A percentile compares a stretch with the other conserved stretches of the same genome.
These are phyloP conservation scores for Zymoseptoria brevis DNA, from an alignment of 2,329 filamentous ascomycete genomes.

Conservation along the genomic window DNA sequence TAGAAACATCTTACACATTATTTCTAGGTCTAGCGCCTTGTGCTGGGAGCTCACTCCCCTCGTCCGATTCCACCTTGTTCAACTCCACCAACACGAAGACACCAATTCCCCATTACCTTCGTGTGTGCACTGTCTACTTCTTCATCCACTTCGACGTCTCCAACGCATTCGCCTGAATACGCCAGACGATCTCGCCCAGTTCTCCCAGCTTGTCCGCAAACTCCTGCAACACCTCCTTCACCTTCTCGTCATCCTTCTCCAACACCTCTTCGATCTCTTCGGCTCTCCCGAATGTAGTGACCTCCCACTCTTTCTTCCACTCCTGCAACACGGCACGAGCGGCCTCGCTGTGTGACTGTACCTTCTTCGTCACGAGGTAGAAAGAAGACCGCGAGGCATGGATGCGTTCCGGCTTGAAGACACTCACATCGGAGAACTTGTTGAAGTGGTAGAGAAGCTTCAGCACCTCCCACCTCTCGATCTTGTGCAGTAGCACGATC, in stretches of 20 bases:
- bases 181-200: constrained; percentile 6
- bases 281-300: constrained; percentile 8
- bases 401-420: constrained; percentile 16
- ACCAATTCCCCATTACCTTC: too few relatives aligned
- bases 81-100: too few relatives aligned
- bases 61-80: too few relatives aligned
- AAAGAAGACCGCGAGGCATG: constrained; percentile 19
- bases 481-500: constrained; percentile 44
- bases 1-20: too few relatives aligned
- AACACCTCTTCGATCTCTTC: constrained; percentile 2
- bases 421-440: constrained; percentile 12
- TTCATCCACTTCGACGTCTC: background rate
- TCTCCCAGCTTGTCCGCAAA: constrained; percentile 5
- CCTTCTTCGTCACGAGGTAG: constrained; percentile 18
- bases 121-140: background rate
- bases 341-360: constrained; percentile 4
- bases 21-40: too few relatives aligned
- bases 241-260: background rate
- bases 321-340: constrained; percentile 1
- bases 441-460: constrained; percentile 8
- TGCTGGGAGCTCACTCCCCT: too few relatives aligned
- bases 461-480: constrained; percentile 29
- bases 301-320: constrained; percentile 10
- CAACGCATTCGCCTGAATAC: constrained; percentile 7
- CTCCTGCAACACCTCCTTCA: constrained; percentile 8